Evolutionary conservation across 179 eudicot genomes (phyloP).

Genomic region (Vitellaria paradoxa): DNA sequence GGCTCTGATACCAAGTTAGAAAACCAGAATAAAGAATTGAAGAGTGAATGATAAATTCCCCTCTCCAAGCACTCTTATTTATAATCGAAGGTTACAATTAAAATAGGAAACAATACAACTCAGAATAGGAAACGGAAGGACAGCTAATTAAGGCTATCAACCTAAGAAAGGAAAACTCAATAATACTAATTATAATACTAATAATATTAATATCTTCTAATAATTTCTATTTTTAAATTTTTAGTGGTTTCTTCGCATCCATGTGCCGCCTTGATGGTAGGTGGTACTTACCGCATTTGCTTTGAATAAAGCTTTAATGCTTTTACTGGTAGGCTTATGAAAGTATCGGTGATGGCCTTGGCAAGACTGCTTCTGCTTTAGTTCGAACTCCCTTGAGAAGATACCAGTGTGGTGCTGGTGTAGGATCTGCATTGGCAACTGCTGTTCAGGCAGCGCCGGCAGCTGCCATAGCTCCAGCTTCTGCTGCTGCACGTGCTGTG

Average conservation of each 20-base stretch:
- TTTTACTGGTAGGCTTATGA: slow-evolving; percentile 64
- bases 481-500: slow-evolving; percentile 90
- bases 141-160: too few relatives aligned
- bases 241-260: background rate
- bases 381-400: slow-evolving; percentile 70
- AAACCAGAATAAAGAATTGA: too few relatives aligned
- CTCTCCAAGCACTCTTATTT: too few relatives aligned
- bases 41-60: too few relatives aligned
- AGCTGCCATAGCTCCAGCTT: slow-evolving; percentile 90
- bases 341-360: slow-evolving; percentile 81
- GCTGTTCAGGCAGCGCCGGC: slow-evolving; percentile 90
- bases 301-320: background rate
- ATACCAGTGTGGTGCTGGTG: slow-evolving; percentile 77
- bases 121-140: too few relatives aligned
- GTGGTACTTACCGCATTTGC: background rate
- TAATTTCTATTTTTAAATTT: background rate
- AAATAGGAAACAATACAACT: too few relatives aligned
- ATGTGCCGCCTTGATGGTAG: background rate
- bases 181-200: too few relatives aligned
- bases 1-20: too few relatives aligned
- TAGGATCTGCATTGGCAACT: slow-evolving; percentile 74
- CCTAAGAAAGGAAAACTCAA: too few relatives aligned
- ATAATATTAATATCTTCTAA: too few relatives aligned
- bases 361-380: slow-evolving; percentile 76
- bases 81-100: too few relatives aligned